Evolutionary conservation across 1,284 basidiomycete species (phyloP), one percentile per base, ranked within the genome.

Genomic region (Cerrena zonata): DNA sequence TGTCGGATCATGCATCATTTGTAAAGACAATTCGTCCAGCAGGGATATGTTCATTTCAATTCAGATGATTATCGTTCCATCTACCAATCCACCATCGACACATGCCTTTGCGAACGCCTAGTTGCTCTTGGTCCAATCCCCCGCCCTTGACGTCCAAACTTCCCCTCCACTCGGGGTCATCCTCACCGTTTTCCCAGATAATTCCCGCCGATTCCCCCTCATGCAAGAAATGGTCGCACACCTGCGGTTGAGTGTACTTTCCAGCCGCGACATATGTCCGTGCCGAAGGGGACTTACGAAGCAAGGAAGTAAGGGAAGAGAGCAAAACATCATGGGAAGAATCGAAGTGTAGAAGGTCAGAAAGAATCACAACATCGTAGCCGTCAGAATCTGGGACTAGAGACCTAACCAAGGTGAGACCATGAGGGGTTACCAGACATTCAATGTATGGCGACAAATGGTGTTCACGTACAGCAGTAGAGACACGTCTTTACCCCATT

Each of bases 261-360:
- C 85, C 84, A 10, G 80, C 80, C 1, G 81, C 79, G 34, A 86
- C 70, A 58, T 84, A 82, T 0, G 76, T 71, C 21, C 76, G 67
- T 3, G 81, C 72, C 4, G 63, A 53, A 3, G 65, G 43, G 1
- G 65, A 61, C 39, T 65, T 72, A n/a, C 68, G 63, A 5, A 87
- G 75, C 24, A 86, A 72, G 19, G 65, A 59, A 0, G 57, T 58
- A 12, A 82, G 64, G 2, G 83, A 81, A 5, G 63, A 56, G 27
- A 86, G 59, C 38, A 86, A 73, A n/a, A 65, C 74, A 53, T 70
- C 71, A 62, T 87, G 85, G 37, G 80, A 84, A 49, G 61, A 60
- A 60, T 79, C 69, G 59, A 87, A 86, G 63, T 86, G 82, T 19
- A 87, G 72, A 12, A 89, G 70, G 65, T 87, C 84, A 2, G 82